Percentiles rank a stretch among this genome's conserved stretches.
These are phyloP conservation scores for Vaccinium corymbosum DNA, from an alignment of 148 eudicot genomes.

Conservation along the genomic window DNA sequence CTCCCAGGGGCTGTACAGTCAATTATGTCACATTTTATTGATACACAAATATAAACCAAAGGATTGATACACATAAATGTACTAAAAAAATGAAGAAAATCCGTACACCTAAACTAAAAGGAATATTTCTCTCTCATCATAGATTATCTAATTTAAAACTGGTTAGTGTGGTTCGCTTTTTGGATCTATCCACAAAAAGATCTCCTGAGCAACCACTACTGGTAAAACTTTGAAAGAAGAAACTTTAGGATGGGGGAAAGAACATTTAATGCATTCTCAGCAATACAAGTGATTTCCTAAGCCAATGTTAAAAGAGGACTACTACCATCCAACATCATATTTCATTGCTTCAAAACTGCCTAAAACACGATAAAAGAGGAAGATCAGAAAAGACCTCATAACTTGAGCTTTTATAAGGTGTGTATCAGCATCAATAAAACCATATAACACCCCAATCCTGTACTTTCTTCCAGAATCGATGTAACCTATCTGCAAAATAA, in stretches of 20 bases:
- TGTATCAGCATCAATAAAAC: slow-evolving; percentile 74
- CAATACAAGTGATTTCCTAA: background rate
- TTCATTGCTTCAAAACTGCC: background rate
- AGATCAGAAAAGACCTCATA: slow-evolving; percentile 47
- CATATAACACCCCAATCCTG: slow-evolving; percentile 95
- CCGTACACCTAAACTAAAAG: background rate
- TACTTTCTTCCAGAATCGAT: slow-evolving; percentile 94
- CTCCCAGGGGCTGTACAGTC: too few species aligned
- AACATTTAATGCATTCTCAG: background rate
- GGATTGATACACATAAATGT: too few species aligned
- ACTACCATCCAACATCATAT: background rate
- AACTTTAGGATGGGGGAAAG: background rate
- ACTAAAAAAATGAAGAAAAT: too few species aligned
- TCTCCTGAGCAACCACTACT: background rate
- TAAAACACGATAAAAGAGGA: background rate
- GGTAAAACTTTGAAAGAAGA: background rate
- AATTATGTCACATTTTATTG: too few species aligned
- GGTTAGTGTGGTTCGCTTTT: background rate
- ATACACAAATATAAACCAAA: too few species aligned
- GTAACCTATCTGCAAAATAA: slow-evolving; percentile 59
- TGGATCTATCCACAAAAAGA: background rate
- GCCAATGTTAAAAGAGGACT: background rate
- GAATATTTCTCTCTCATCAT: background rate
- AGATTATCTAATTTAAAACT: background rate
- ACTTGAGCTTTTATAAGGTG: slow-evolving; percentile 87